Conservation (phyloP, 257 asterid species). For the Thymus mandschuricus region DNA sequence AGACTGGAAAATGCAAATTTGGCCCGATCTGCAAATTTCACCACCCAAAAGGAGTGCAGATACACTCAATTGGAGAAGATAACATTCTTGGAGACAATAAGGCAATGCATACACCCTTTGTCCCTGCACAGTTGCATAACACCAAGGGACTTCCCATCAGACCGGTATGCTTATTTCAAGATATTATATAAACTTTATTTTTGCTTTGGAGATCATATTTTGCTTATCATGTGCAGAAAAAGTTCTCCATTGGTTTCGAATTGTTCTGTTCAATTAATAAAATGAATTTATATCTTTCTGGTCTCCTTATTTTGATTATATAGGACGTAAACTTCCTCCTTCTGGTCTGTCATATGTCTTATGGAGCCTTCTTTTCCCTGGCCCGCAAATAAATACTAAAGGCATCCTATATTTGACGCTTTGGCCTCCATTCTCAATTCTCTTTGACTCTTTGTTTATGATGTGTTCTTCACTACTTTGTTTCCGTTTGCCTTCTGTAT, state of each 20-base stretch:
- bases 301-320: conserved; percentile 6
- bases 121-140: conserved; percentile 77
- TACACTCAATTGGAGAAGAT: conserved; percentile 53
- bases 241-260: conserved; percentile 12
- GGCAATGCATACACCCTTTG: conserved; percentile 44
- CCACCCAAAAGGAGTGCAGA: conserved; percentile 84
- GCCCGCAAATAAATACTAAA: background rate
- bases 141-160: conserved; percentile 95
- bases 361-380: conserved; percentile 6
- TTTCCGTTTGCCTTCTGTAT: background rate
- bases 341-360: conserved; percentile 11
- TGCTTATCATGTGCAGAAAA: conserved; percentile 13
- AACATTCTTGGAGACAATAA: conserved; percentile 51
- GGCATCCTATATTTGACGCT: background rate
- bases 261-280: conserved; percentile 22
- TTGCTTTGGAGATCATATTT: conserved; percentile 12
- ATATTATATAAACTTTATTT: conserved; percentile 15
- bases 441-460: background rate
- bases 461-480: conserved; percentile 1
- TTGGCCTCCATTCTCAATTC: conserved; percentile 12
- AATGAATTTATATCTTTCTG: conserved; percentile 11
- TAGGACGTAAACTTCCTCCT: background rate
- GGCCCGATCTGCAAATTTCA: conserved; percentile 90
- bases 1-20: conserved; percentile 92
- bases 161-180: conserved; percentile 56